A percentile compares a stretch with the other conserved stretches of the same genome.
Evolutionary conservation across 345 rosid species (phyloP).

Genomic region (Punica granatum): DNA sequence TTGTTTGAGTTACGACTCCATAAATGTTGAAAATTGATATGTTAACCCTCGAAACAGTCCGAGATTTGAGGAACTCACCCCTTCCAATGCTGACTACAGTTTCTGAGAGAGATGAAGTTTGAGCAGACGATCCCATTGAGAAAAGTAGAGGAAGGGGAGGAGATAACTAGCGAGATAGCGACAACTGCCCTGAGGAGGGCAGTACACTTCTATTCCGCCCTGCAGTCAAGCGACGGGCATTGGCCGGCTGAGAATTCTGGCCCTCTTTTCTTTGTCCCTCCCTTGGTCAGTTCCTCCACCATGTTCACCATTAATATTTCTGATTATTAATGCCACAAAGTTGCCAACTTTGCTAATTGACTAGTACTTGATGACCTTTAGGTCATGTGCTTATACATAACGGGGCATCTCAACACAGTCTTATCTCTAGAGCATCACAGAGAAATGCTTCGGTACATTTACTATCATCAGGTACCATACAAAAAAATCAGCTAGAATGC

Average conservation of each 20-base stretch:
- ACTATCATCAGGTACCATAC: too few relatives aligned
- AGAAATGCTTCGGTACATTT: too few relatives aligned
- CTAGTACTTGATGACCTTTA: too few relatives aligned
- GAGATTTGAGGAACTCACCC: background rate
- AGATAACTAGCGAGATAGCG: conserved; percentile 21
- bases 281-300: conserved; percentile 8
- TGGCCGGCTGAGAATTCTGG: conserved; percentile 38
- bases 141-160: conserved; percentile 19
- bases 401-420: too few relatives aligned
- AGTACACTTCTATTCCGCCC: conserved; percentile 25
- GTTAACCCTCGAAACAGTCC: too few relatives aligned
- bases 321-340: background rate
- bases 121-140: conserved; percentile 20
- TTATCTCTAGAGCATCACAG: too few relatives aligned
- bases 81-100: conserved; percentile 9
- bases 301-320: too few relatives aligned
- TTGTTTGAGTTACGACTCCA: too few relatives aligned
- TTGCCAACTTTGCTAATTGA: background rate
- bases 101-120: conserved; percentile 22
- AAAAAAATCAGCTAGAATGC: too few relatives aligned
- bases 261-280: too few relatives aligned
- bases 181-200: conserved; percentile 20
- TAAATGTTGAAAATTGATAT: too few relatives aligned
- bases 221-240: conserved; percentile 29
- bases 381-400: too few relatives aligned